Base-by-base conservation (phyloP, 441 rosid species). In the Bocquillonia castaneifolia region DNA sequence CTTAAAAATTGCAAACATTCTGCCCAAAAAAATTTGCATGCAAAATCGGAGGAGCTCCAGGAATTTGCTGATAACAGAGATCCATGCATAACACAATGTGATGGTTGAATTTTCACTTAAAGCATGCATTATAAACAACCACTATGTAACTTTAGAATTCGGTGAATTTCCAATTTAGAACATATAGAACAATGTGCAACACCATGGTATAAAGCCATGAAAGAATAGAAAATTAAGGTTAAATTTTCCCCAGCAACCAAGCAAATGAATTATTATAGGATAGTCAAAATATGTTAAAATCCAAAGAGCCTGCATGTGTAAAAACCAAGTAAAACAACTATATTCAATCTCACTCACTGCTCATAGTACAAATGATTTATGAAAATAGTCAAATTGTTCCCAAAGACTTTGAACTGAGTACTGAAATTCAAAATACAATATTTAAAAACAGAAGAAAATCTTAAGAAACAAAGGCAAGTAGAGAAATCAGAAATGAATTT, bases 401-500 rank as follows among this genome's bases (percentile, higher is more conserved):
- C 73, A 74, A 64, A 68, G 69, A 53, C 68, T 76, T 74, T 47
- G 34, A 29, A 36, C 40, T 36, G 71, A 71, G 72, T 58, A 48
- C 47, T 26, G 37, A 53, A 45, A 54, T 17, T 63, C 65, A 59
- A 76, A 69, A 68, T 74, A 79, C 76, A 76, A 64, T 54, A 31
- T 52, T 69, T 58, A 23, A 20, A 71, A 61, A 64, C n/a, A 0
- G 39, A 64, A 37, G 44, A 15, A 22, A 47, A 72, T 10, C 23
- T 37, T 15, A 28, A 64, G 22, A 48, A 71, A 36, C 31, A 70
- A 63, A 75, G 37, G 37, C 31, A 58, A 47, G 39, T 6, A 59
- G 36, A 67, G 68, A 74, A 81, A 79, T 64, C 26, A 65, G 53
- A 76, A 51, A 72, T 45, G 72, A 81, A 64, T 81, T 87, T 74